A percentile compares a stretch with the other conserved stretches of the same genome.
Evolutionary conservation across 2,329 filamentous ascomycete species (phyloP).

Genomic region (Claviceps maximensis): DNA sequence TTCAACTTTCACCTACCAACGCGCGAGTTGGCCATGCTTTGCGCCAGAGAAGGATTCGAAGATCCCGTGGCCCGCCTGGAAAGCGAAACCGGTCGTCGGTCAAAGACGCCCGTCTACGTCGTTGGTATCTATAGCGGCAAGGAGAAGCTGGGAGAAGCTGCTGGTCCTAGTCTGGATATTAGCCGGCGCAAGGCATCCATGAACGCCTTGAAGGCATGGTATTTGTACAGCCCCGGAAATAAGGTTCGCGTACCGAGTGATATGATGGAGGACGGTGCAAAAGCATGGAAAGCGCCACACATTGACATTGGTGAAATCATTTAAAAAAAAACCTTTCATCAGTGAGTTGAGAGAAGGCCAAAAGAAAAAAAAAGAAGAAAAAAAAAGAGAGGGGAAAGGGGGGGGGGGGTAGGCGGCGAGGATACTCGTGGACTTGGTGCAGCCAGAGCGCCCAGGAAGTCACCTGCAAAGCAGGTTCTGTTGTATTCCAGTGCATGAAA

Average conservation of each 20-base stretch:
- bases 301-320: constrained; percentile 62
- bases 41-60: constrained; percentile 80
- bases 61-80: constrained; percentile 74
- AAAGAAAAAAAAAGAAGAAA: not conserved
- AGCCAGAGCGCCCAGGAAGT: not conserved
- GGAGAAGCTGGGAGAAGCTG: constrained; percentile 88
- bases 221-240: constrained; percentile 72
- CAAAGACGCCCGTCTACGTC: constrained; percentile 77
- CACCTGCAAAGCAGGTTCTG: not conserved
- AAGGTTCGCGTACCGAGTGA: constrained; percentile 56
- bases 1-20: constrained; percentile 80
- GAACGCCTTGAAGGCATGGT: constrained; percentile 84
- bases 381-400: not conserved
- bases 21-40: constrained; percentile 70
- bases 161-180: constrained; percentile 62
- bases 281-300: constrained; percentile 52
- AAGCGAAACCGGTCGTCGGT: constrained; percentile 77
- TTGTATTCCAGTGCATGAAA: constrained; percentile 1
- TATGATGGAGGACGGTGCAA: constrained; percentile 47
- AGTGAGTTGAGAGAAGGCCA: not conserved
- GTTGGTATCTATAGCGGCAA: constrained; percentile 86
- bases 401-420: too few relatives aligned
- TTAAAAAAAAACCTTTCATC: constrained; percentile 14
- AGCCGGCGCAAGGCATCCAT: constrained; percentile 71
- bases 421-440: not conserved